Conservation (phyloP, 2,329 filamentous ascomycete genomes). For the Talaromyces funiculosus region DNA sequence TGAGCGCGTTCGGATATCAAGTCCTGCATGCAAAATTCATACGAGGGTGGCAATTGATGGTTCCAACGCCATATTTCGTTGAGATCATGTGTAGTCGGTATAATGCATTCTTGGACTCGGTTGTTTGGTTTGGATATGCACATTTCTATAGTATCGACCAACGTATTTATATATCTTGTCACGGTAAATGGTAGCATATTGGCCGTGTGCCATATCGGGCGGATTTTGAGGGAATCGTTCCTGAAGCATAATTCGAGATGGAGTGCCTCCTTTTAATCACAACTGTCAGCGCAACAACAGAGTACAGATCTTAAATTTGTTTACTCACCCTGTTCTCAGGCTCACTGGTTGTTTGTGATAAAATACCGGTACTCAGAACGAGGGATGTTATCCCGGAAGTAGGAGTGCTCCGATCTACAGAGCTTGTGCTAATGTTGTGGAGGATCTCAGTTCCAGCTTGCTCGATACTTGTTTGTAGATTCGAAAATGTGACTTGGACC, state of each 20-base stretch:
- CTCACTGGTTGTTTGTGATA: background rate
- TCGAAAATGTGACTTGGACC: background rate
- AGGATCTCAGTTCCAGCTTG: background rate
- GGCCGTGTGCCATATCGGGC: slow-evolving; percentile 39
- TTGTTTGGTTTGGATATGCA: slow-evolving; percentile 26
- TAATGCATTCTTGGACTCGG: slow-evolving; percentile 29
- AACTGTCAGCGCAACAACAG: background rate
- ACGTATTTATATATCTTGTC: slow-evolving; percentile 37
- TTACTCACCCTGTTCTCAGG: background rate
- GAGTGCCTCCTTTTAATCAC: background rate
- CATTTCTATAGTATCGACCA: slow-evolving; percentile 37
- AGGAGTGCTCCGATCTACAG: too few relatives aligned
- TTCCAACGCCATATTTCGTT: slow-evolving; percentile 48
- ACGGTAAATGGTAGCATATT: slow-evolving; percentile 42
- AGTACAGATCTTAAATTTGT: background rate
- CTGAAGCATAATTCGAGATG: background rate
- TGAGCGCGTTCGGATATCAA: slow-evolving; percentile 17
- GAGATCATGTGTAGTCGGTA: slow-evolving; percentile 34
- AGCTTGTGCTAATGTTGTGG: background rate
- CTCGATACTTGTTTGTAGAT: background rate
- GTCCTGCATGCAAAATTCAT: slow-evolving; percentile 20
- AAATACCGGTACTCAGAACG: background rate
- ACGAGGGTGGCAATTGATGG: slow-evolving; percentile 37
- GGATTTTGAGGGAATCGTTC: slow-evolving; percentile 22
- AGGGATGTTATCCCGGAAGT: background rate